Conservation (phyloP, 768 basidiomycete genomes). For the Pulveroboletus sp. region DNA sequence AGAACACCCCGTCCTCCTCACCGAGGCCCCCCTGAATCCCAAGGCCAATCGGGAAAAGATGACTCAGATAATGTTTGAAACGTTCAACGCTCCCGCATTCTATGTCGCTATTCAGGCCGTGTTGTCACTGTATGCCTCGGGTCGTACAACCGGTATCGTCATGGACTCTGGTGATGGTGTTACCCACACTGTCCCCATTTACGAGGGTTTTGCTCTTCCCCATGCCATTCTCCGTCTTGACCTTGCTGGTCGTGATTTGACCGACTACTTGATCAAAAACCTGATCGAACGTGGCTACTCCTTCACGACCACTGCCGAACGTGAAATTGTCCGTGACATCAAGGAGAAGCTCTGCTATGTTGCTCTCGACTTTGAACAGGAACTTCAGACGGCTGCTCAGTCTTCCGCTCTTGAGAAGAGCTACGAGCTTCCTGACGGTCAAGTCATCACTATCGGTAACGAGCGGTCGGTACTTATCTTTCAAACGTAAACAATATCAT, state of each 20-base stretch:
- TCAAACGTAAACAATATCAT: background rate
- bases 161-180: conserved; percentile 97
- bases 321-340: conserved; percentile 94
- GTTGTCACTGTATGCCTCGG: conserved; percentile 82
- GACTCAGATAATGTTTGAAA: conserved; percentile 80
- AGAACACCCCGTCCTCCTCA: conserved; percentile 69
- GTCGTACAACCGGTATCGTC: conserved; percentile 92
- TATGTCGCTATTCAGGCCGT: conserved; percentile 74
- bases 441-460: conserved; percentile 84
- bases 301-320: conserved; percentile 91
- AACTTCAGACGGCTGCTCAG: conserved; percentile 85
- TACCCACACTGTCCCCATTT: conserved; percentile 93
- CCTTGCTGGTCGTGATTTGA: conserved; percentile 89
- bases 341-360: conserved; percentile 94
- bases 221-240: conserved; percentile 93
- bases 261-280: conserved; percentile 77
- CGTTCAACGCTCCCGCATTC: conserved; percentile 71
- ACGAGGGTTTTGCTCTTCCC: conserved; percentile 89
- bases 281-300: conserved; percentile 88
- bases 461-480: conserved; percentile 40
- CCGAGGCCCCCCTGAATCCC: conserved; percentile 70
- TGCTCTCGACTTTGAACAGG: conserved; percentile 91
- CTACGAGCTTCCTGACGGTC: conserved; percentile 89
- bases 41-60: conserved; percentile 72
- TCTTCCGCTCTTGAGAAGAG: conserved; percentile 88